Conservation (phyloP, 768 basidiomycete genomes). For the Serendipita indica region DNA sequence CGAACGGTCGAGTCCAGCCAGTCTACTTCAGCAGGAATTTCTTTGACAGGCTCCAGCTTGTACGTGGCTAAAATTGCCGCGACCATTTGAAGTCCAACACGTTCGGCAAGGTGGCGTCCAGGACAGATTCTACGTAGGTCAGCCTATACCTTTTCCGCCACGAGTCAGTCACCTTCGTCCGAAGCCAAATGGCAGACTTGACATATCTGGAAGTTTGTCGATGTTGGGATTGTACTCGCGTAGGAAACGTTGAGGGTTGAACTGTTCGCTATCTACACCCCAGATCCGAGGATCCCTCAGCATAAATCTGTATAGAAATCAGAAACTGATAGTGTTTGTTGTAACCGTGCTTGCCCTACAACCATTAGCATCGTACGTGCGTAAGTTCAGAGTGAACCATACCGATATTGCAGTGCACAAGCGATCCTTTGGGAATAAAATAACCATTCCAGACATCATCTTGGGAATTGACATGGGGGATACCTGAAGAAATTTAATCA, state of each 20-base stretch:
- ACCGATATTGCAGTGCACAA: constrained; percentile 19
- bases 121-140: constrained; percentile 2
- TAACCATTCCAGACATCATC: constrained; percentile 23
- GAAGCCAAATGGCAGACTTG: constrained; percentile 51
- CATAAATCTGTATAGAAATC: no score
- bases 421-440: constrained; percentile 23
- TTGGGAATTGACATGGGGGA: constrained; percentile 18
- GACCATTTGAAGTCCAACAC: background rate
- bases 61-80: background rate
- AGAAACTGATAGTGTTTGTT: background rate
- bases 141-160: constrained; percentile 15
- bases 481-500: background rate
- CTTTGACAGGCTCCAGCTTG: background rate
- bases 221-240: background rate
- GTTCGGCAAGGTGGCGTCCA: constrained; percentile 41
- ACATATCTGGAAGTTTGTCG: background rate
- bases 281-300: background rate
- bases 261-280: background rate
- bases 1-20: background rate
- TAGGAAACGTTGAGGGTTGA: constrained; percentile 12
- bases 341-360: no score
- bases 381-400: background rate
- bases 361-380: background rate
- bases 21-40: background rate
- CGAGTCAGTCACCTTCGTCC: constrained; percentile 40